phyloP scores from a whole-genome alignment of 208 protist species.

The Acanthamoeba culbertsoni region DNA sequence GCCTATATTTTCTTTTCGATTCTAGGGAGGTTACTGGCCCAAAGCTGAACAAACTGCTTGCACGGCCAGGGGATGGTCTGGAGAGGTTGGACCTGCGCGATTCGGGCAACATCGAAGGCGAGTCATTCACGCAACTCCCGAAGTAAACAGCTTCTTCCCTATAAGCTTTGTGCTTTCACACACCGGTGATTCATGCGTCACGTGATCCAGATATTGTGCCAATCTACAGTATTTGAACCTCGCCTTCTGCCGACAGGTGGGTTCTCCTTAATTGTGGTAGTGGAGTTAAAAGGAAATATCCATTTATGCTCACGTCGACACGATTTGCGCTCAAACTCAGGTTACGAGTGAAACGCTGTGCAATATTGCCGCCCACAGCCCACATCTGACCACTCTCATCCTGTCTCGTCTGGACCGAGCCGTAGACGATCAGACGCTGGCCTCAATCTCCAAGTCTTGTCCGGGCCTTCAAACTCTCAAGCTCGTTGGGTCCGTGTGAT shows the following conservation, averaged over 20 bases:
- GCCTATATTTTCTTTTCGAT: neutral
- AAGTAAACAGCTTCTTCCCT: too few species aligned
- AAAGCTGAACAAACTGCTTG: neutral
- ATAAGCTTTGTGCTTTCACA: too few species aligned
- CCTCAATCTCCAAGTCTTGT: neutral
- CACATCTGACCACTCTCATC: neutral
- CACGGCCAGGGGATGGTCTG: neutral
- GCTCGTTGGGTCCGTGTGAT: neutral
- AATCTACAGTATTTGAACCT: neutral
- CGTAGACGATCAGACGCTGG: neutral
- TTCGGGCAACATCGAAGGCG: neutral
- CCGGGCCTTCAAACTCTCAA: neutral
- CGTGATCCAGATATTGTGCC: neutral
- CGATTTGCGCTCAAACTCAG: neutral
- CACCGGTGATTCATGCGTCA: too few species aligned
- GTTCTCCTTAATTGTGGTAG: too few species aligned
- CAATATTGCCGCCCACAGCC: neutral
- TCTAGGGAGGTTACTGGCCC: neutral
- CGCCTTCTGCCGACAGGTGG: neutral
- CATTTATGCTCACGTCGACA: neutral
- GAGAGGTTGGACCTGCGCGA: neutral
- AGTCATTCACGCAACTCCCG: neutral
- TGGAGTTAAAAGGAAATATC: too few species aligned
- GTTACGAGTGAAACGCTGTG: neutral
- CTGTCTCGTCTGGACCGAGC: neutral